Percentiles rank a stretch among this genome's conserved stretches.
These are phyloP conservation scores for Blastocystis sp. DNA, from an alignment of 352 stramenopile genomes.

Conservation along the genomic window DNA sequence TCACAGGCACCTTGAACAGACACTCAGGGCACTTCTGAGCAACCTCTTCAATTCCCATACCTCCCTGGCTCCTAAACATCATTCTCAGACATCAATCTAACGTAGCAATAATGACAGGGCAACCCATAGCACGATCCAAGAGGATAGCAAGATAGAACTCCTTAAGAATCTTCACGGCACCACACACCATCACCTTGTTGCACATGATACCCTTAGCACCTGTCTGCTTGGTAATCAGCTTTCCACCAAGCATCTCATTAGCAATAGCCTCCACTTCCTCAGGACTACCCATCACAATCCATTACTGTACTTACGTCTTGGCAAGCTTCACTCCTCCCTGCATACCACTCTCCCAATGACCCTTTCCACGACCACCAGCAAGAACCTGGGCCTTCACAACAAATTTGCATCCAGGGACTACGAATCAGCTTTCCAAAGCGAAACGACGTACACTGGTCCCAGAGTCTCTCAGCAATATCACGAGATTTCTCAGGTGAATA, in stretches of 20 bases:
- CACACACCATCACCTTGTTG: conserved; percentile 74
- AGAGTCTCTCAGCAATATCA: conserved; percentile 81
- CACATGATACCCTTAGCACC: conserved; percentile 66
- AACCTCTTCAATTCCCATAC: conserved; percentile 91
- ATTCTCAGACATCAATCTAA: not conserved
- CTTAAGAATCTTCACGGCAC: conserved; percentile 82
- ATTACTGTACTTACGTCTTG: conserved; percentile 74
- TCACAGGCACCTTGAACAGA: conserved; percentile 83
- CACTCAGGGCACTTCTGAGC: conserved; percentile 82
- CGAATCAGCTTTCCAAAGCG: not conserved
- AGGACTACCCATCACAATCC: conserved; percentile 4
- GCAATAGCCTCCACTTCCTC: conserved; percentile 65
- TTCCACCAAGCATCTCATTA: conserved; percentile 64
- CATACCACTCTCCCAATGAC: conserved; percentile 82
- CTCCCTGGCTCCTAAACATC: conserved; percentile 71
- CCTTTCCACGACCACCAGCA: conserved; percentile 84
- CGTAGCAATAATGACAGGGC: conserved; percentile 88
- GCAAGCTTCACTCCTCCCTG: conserved; percentile 78
- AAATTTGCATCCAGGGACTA: conserved; percentile 63
- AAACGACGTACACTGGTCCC: conserved; percentile 54
- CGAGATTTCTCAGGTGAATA: conserved; percentile 68
- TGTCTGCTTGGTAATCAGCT: conserved; percentile 68
- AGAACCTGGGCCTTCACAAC: conserved; percentile 86
- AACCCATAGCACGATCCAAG: conserved; percentile 87
- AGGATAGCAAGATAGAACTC: conserved; percentile 98